These are phyloP conservation scores for Hanseniaspora hatyaiensis DNA, from an alignment of 805 yeast genomes.

Conservation along the genomic window DNA sequence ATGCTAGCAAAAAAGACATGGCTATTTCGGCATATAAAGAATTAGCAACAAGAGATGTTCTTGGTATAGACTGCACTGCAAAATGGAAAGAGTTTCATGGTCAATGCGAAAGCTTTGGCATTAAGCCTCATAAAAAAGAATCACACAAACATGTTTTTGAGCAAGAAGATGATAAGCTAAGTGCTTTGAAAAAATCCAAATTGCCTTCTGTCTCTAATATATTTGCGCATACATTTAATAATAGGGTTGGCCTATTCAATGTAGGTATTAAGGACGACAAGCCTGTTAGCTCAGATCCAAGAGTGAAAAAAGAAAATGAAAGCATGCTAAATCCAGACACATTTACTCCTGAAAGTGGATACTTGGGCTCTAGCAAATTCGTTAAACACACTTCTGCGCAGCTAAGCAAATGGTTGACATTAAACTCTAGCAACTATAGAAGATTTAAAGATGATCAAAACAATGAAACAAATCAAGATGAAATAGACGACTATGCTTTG, in stretches of 20 bases:
- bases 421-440: slow-evolving; percentile 30
- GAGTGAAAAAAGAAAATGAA: slow-evolving; percentile 57
- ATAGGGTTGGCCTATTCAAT: slow-evolving; percentile 81
- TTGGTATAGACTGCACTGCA: slow-evolving; percentile 32
- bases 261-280: slow-evolving; percentile 75
- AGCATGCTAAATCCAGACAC: slow-evolving; percentile 56
- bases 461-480: slow-evolving; percentile 20
- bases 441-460: slow-evolving; percentile 27
- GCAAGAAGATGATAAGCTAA: slow-evolving; percentile 24
- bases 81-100: slow-evolving; percentile 41
- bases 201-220: slow-evolving; percentile 13
- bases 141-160: not conserved
- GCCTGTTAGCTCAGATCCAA: slow-evolving; percentile 65
- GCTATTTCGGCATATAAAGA: slow-evolving; percentile 61
- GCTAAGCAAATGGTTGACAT: slow-evolving; percentile 44
- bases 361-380: slow-evolving; percentile 36
- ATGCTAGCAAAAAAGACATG: not conserved
- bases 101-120: slow-evolving; percentile 17
- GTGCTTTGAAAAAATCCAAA: not conserved
- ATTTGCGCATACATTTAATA: slow-evolving; percentile 54
- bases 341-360: slow-evolving; percentile 55
- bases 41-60: slow-evolving; percentile 56
- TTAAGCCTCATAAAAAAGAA: slow-evolving; percentile 9
- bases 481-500: slow-evolving; percentile 9
- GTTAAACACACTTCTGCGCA: slow-evolving; percentile 45